Base-by-base conservation (phyloP, 495 filamentous ascomycete species). In the Echria macrotheca region DNA sequence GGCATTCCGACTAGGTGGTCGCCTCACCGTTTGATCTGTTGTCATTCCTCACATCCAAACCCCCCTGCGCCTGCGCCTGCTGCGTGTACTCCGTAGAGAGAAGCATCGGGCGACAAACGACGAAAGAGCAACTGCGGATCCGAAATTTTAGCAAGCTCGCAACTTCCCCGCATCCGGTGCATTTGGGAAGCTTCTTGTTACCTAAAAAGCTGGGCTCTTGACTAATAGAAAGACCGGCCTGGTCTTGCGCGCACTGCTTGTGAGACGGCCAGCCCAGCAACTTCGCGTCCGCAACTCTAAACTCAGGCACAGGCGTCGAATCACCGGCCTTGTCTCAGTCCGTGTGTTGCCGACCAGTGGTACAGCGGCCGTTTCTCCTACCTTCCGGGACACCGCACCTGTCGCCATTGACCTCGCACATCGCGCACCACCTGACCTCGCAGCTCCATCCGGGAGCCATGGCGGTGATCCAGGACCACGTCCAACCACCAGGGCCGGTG, bases 201-300 rank as follows among this genome's bases (percentile, higher is more conserved):
- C 72, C 71, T 74, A 75, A 74, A 56, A 66, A 45, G 46, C 55
- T 50, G 49, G 28, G 46, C 49, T 50, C 44, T 71, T 75, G 72
- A 75, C 72, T 75, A 75, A 75, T 67, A 72, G 62, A 71, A 74
- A 70, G 66, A 19, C 54, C 52, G 25, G 26, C 44, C 47, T 49
- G 14, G 37, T 42, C 52, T 43, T 53, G 23, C 23, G 43, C 48
- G 48, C 32, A 40, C 28, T 33, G 39, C 37, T 43, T 57, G 57
- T 58, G 52, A 63, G 60, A 63, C 60, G 45, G 51, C 17, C 47
- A 46, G 44, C 44, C 38, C 21, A 21, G 38, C 12, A 15, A 8
- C 7, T 11, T 41, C 38, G 12, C n/a, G 14, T 41, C 38, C 39
- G 42, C 33, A 17, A 26, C 44, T 24, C 42, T 6, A 26, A 26